phyloP scores from a whole-genome alignment of 345 rosid species.

The Bruguiera parviflora region DNA sequence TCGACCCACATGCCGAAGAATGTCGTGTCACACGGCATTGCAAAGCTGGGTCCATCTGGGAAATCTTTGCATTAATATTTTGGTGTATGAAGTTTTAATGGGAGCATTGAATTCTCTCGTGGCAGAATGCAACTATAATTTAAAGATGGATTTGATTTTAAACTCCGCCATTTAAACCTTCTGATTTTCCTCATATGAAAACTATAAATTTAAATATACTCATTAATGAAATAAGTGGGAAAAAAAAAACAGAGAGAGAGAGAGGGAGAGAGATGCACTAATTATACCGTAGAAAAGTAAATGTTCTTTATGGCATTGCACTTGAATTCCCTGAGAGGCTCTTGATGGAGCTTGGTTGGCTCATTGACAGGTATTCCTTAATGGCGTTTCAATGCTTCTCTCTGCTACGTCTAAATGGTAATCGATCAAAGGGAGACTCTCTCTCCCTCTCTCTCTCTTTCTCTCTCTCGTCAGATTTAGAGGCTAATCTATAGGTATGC shows the following conservation, averaged over 20 bases:
- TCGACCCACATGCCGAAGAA: neutral
- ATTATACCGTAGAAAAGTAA: conserved; percentile 15
- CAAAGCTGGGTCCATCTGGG: neutral
- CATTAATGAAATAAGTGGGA: neutral
- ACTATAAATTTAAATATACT: neutral
- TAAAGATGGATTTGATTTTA: conserved; percentile 2
- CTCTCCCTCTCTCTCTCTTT: neutral
- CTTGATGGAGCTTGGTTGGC: conserved; percentile 28
- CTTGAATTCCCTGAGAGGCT: conserved; percentile 15
- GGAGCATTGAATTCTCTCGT: conserved; percentile 26
- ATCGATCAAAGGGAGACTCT: conserved; percentile 3
- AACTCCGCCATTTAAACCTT: conserved; percentile 21
- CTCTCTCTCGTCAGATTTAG: conserved; percentile 11
- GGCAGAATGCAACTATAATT: conserved; percentile 18
- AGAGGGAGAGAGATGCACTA: neutral
- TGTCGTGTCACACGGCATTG: neutral
- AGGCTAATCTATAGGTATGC: conserved; percentile 22
- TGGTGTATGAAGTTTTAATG: conserved; percentile 3
- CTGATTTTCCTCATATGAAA: conserved; percentile 14
- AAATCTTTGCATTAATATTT: conserved; percentile 8
- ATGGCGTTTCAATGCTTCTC: conserved; percentile 28
- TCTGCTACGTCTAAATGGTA: conserved; percentile 1
- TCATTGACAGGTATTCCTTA: conserved; percentile 25
- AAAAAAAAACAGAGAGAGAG: neutral
- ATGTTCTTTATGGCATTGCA: conserved; percentile 20